Evolutionary conservation across 345 rosid species (phyloP).

Genomic region (Euphorbia lathyris): DNA sequence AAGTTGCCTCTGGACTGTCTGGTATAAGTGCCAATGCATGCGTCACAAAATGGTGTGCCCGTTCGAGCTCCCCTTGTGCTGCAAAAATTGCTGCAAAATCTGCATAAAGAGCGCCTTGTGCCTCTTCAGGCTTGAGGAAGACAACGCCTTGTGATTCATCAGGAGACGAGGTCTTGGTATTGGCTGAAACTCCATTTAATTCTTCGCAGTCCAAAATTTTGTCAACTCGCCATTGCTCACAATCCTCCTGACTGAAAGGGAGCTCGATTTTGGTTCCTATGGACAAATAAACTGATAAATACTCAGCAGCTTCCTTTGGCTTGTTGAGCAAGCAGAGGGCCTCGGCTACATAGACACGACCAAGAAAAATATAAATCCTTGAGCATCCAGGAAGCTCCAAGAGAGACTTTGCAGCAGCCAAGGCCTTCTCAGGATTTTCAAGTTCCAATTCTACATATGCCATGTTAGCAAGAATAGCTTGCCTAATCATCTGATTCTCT

Average conservation of each 20-base stretch:
- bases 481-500: constrained; percentile 62
- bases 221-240: constrained; percentile 52
- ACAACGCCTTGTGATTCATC: constrained; percentile 34
- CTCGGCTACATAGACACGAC: constrained; percentile 87
- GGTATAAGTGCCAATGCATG: constrained; percentile 64
- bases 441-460: constrained; percentile 89
- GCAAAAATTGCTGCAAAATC: constrained; percentile 71
- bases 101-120: constrained; percentile 74
- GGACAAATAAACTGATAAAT: constrained; percentile 61
- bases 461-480: constrained; percentile 71
- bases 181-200: constrained; percentile 38
- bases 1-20: constrained; percentile 56
- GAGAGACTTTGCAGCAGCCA: constrained; percentile 64
- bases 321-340: constrained; percentile 85
- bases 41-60: constrained; percentile 53
- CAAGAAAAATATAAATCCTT: constrained; percentile 65
- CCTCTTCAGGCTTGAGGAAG: constrained; percentile 82
- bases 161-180: constrained; percentile 27
- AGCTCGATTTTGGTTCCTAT: constrained; percentile 53
- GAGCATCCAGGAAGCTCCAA: constrained; percentile 68
- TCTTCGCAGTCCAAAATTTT: constrained; percentile 65
- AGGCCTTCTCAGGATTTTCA: constrained; percentile 77
- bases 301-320: constrained; percentile 75
- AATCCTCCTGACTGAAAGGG: constrained; percentile 74
- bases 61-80: constrained; percentile 66